phyloP scores from a whole-genome alignment of 163 green algal genomes.

The Chlorella variabilis region DNA sequence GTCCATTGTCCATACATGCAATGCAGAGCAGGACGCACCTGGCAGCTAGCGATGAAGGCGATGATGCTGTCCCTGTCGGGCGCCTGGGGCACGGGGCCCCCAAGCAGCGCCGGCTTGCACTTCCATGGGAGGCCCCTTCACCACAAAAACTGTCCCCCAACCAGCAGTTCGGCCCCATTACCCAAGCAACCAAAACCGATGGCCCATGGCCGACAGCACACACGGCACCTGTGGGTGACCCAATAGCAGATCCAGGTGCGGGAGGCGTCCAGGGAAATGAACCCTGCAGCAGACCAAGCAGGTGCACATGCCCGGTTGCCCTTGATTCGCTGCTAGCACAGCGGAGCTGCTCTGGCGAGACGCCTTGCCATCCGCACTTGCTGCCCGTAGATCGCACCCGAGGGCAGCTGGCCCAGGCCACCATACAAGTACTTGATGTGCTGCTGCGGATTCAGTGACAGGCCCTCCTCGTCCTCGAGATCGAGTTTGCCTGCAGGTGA shows the following conservation, averaged over 20 bases:
- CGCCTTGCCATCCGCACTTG: too few species aligned
- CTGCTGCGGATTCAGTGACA: slow-evolving; percentile 56
- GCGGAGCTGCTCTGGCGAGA: too few species aligned
- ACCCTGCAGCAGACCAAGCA: slow-evolving; percentile 58
- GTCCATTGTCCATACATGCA: too few species aligned
- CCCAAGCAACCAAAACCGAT: neutral
- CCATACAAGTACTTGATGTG: slow-evolving; percentile 70
- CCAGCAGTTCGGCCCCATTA: too few species aligned
- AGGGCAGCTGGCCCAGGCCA: slow-evolving; percentile 61
- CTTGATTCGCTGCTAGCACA: too few species aligned
- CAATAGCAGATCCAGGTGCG: slow-evolving; percentile 95
- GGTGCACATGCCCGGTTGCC: too few species aligned
- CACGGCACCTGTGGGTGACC: slow-evolving; percentile 76
- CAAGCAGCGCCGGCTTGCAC: slow-evolving; percentile 80
- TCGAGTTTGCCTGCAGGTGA: neutral
- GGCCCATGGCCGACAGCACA: neutral
- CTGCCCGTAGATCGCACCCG: too few species aligned
- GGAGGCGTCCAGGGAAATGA: slow-evolving; percentile 80
- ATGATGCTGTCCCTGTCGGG: slow-evolving; percentile 27
- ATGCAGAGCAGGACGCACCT: slow-evolving; percentile 7
- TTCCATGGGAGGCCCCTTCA: too few species aligned
- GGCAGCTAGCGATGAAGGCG: slow-evolving; percentile 70
- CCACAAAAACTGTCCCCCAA: too few species aligned
- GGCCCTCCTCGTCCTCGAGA: slow-evolving; percentile 12
- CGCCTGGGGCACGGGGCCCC: slow-evolving; percentile 50